Conservation (phyloP, 495 filamentous ascomycete species). For the Neurospora terricola region DNA sequence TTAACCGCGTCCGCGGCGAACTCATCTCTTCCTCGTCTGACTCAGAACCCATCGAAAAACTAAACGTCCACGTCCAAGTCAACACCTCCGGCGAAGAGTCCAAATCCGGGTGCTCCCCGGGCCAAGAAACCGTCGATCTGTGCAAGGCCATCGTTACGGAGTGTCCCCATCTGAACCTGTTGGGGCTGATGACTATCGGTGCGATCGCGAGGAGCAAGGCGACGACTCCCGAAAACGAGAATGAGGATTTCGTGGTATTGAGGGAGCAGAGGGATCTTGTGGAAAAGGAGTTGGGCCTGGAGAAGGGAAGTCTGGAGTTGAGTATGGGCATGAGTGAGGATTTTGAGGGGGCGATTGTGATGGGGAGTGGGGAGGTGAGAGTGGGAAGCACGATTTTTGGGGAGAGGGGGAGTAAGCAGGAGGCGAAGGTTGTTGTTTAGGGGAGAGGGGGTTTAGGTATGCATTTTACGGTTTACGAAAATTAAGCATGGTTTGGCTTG, state of each 20-base stretch:
- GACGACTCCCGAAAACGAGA: slow-evolving; percentile 63
- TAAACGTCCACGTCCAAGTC: slow-evolving; percentile 82
- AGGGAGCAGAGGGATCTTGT: slow-evolving; percentile 57
- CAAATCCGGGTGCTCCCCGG: slow-evolving; percentile 73
- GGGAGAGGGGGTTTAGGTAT: neutral
- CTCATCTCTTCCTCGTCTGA: slow-evolving; percentile 18
- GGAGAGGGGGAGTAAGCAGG: slow-evolving; percentile 58
- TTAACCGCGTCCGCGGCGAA: slow-evolving; percentile 66
- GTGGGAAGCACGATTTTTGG: slow-evolving; percentile 94
- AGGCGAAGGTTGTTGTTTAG: slow-evolving; percentile 50
- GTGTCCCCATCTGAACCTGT: slow-evolving; percentile 63
- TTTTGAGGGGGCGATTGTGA: slow-evolving; percentile 77
- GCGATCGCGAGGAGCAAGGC: slow-evolving; percentile 74
- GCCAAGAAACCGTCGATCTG: slow-evolving; percentile 44
- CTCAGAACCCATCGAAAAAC: slow-evolving; percentile 24
- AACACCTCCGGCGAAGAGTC: slow-evolving; percentile 85
- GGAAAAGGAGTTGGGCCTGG: slow-evolving; percentile 33
- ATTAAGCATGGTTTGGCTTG: neutral
- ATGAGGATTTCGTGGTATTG: slow-evolving; percentile 77
- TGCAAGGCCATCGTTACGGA: slow-evolving; percentile 54
- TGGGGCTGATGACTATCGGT: slow-evolving; percentile 94
- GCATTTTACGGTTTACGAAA: neutral
- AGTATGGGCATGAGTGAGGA: slow-evolving; percentile 86
- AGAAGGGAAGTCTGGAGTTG: slow-evolving; percentile 35
- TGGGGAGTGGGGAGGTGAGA: slow-evolving; percentile 89